Evolutionary conservation across 164 flowering plant genomes (phyloP).

Genomic region (Echeveria elegans): DNA sequence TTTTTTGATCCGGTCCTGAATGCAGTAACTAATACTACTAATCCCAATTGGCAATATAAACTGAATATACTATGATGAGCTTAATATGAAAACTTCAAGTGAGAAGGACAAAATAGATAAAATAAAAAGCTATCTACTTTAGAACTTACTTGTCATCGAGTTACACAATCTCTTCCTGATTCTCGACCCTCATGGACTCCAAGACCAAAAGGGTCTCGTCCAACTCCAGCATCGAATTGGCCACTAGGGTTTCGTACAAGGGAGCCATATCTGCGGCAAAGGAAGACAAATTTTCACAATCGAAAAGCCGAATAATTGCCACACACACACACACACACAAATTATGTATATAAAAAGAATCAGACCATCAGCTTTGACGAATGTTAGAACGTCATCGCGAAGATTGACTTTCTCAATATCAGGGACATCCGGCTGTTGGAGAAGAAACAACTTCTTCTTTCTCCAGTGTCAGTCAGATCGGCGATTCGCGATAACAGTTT

Average conservation of each 20-base stretch:
- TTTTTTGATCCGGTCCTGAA: no score
- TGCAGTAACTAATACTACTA: no score
- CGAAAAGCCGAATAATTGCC: no score
- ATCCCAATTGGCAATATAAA: no score
- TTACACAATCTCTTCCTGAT: constrained; percentile 68
- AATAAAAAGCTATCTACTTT: not conserved
- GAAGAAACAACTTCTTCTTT: constrained; percentile 71
- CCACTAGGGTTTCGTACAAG: constrained; percentile 57
- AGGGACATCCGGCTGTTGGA: constrained; percentile 61
- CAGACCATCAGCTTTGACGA: constrained; percentile 53
- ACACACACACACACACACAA: not conserved
- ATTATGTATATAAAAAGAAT: not conserved
- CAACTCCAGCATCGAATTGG: constrained; percentile 43
- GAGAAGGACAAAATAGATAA: no score
- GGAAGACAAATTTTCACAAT: not conserved
- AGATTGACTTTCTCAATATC: constrained; percentile 87
- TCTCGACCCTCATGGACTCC: constrained; percentile 63
- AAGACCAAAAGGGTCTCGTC: constrained; percentile 60
- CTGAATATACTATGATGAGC: no score
- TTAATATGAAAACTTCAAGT: no score
- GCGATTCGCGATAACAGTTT: no score
- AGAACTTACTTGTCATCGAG: constrained; percentile 80
- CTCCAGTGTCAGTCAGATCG: no score
- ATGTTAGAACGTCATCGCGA: constrained; percentile 57
- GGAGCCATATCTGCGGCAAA: constrained; percentile 66